Evolutionary conservation across 345 rosid species (phyloP).

Genomic region (Moricandia moricandioides): DNA sequence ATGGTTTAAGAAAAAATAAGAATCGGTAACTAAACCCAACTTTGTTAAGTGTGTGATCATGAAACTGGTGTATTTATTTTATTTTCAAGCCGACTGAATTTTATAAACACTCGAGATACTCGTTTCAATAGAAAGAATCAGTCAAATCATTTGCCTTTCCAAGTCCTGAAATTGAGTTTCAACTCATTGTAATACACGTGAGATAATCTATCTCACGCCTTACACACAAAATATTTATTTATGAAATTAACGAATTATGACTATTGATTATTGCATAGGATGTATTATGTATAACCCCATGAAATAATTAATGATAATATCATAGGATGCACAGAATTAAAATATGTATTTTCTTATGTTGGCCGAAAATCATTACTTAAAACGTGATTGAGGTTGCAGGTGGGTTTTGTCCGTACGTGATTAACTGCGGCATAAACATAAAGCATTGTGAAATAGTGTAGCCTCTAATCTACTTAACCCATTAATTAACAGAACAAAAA

Average conservation of each 20-base stretch:
- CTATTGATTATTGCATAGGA: slow-evolving; percentile 13
- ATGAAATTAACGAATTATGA: background rate
- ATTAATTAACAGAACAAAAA: background rate
- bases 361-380: background rate
- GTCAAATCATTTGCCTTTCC: slow-evolving; percentile 18
- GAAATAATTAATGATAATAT: background rate
- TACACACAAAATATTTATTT: background rate
- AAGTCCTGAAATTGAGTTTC: background rate
- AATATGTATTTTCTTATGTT: background rate
- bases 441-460: background rate
- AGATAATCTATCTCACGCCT: slow-evolving; percentile 2
- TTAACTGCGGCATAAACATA: background rate
- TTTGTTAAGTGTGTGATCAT: background rate
- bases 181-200: slow-evolving; percentile 18
- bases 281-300: background rate
- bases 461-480: background rate
- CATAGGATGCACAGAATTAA: background rate
- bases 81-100: background rate
- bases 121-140: background rate
- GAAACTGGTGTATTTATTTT: background rate
- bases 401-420: background rate
- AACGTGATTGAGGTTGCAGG: background rate
- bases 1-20: background rate
- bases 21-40: background rate
- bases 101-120: background rate